Evolutionary conservation across 2,329 filamentous ascomycete species (phyloP).

Genomic region (Ophiostoma angusticollis): DNA sequence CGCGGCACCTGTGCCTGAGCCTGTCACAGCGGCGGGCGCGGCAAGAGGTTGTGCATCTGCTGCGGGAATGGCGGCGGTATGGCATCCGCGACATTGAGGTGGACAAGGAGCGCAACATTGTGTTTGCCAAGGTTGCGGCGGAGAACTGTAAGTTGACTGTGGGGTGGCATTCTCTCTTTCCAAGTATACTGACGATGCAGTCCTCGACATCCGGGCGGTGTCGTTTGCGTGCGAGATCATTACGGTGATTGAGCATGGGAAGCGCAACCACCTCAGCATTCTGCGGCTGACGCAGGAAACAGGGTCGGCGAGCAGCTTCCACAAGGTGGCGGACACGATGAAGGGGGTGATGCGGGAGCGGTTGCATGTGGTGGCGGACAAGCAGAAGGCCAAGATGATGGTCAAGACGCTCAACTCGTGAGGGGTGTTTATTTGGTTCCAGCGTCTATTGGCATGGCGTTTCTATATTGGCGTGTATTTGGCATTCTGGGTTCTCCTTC

Average conservation of each 20-base stretch:
- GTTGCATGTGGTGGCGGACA: conserved; percentile 55
- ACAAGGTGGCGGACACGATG: conserved; percentile 68
- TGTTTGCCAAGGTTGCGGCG: conserved; percentile 64
- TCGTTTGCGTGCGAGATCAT: conserved; percentile 79
- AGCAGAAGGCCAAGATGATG: conserved; percentile 58
- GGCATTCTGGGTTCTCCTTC: no score
- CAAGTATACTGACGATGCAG: conserved; percentile 21
- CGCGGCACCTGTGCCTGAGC: conserved; percentile 60
- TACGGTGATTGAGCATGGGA: conserved; percentile 76
- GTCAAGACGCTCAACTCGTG: conserved; percentile 49
- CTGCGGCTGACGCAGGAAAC: conserved; percentile 79
- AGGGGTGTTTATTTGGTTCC: no score
- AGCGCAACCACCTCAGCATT: conserved; percentile 62
- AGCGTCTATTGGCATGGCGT: no score
- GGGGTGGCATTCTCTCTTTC: no score
- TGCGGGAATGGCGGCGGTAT: conserved; percentile 68
- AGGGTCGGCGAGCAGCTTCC: conserved; percentile 83
- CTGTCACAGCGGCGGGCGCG: conserved; percentile 60
- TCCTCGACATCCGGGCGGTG: conserved; percentile 74
- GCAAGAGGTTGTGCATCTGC: conserved; percentile 60
- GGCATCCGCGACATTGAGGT: conserved; percentile 71
- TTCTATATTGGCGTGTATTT: no score
- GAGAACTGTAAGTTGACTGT: conserved; percentile 74
- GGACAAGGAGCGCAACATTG: conserved; percentile 65
- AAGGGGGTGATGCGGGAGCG: conserved; percentile 53